A percentile compares a stretch with the other conserved stretches of the same genome.
Evolutionary conservation across 2,329 filamentous ascomycete genomes (phyloP).

Genomic region (Arthrinium phaeospermum): DNA sequence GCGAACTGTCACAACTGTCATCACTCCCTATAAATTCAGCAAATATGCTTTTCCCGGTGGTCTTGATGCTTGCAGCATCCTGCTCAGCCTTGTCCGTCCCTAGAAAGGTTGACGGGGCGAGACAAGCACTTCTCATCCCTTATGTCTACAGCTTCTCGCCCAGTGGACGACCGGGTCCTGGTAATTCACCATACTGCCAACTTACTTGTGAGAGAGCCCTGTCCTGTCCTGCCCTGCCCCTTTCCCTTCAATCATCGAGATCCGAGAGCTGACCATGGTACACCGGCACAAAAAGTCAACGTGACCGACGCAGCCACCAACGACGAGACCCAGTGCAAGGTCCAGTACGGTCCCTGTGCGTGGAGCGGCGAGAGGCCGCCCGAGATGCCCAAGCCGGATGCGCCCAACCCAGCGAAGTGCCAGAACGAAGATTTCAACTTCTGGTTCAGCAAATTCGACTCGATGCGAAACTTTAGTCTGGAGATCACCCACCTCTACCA

Average conservation of each 20-base stretch:
- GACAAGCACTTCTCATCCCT: not conserved
- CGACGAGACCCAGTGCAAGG: not conserved
- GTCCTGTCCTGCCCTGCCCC: not conserved
- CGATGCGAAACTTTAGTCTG: not conserved
- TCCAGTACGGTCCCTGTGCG: not conserved
- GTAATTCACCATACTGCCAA: not conserved
- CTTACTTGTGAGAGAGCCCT: constrained; percentile 1
- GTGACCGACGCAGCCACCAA: not conserved
- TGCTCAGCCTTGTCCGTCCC: not conserved
- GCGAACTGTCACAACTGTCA: not conserved
- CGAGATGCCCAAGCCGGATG: not conserved
- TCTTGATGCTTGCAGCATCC: not conserved
- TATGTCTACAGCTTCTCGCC: not conserved
- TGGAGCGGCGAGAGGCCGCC: constrained; percentile 3
- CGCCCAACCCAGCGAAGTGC: not conserved
- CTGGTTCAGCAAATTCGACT: constrained; percentile 12
- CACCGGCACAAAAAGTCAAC: not conserved
- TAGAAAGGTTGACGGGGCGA: not conserved
- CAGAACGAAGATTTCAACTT: not conserved
- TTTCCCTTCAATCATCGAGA: not conserved
- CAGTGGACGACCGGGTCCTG: not conserved
- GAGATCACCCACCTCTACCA: not conserved
- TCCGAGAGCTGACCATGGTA: not conserved
- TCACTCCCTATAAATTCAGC: not conserved
- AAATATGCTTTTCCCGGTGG: not conserved